Evolutionary conservation across 441 rosid genomes (phyloP).

Genomic region (Viola pubescens): DNA sequence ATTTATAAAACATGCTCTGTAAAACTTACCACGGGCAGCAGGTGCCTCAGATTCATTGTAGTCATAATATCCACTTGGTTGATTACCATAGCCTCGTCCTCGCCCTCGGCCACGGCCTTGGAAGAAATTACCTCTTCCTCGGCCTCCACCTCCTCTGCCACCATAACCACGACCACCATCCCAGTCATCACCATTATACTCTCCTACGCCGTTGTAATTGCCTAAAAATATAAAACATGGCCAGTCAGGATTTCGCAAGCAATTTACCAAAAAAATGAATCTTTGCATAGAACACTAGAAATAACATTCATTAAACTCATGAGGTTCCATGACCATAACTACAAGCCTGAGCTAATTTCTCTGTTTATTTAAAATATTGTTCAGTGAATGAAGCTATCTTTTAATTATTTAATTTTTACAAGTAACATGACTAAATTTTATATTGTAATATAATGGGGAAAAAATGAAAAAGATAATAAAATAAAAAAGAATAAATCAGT

Average conservation of each 20-base stretch:
- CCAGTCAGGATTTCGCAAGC: background rate
- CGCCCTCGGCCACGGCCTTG: constrained; percentile 18
- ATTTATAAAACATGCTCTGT: background rate
- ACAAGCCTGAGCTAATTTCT: too few relatives aligned
- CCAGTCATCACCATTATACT: constrained; percentile 21
- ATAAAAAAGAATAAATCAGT: too few relatives aligned
- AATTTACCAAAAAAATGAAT: background rate
- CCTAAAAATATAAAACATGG: constrained; percentile 10
- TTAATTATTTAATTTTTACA: too few relatives aligned
- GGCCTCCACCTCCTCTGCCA: constrained; percentile 21
- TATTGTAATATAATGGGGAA: too few relatives aligned
- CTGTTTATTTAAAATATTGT: too few relatives aligned
- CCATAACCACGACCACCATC: constrained; percentile 15
- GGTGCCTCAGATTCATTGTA: constrained; percentile 18
- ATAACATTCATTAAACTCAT: too few relatives aligned
- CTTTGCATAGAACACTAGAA: background rate
- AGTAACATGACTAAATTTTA: too few relatives aligned
- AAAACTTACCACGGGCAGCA: constrained; percentile 25
- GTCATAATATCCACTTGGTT: constrained; percentile 23
- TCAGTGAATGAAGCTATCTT: too few relatives aligned
- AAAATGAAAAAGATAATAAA: too few relatives aligned
- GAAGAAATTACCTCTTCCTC: constrained; percentile 17
- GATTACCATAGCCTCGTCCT: constrained; percentile 26
- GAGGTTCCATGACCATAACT: too few relatives aligned
- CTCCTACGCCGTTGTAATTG: constrained; percentile 20